Evolutionary conservation across 1,284 basidiomycete species (phyloP).

Genomic region (Vanrija pseudolonga): DNA sequence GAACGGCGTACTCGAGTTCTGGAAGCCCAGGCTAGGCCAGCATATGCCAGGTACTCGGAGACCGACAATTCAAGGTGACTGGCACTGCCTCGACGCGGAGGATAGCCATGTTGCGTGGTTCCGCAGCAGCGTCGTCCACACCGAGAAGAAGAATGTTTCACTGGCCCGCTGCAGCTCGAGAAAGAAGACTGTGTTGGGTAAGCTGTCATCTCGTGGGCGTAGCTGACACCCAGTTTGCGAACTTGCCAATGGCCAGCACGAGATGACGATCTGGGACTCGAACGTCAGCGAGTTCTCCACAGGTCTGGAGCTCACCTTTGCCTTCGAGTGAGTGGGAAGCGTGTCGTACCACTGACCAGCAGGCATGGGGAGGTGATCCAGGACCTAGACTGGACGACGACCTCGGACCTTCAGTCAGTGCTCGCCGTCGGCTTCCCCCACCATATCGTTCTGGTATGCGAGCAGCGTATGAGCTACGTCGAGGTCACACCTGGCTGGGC

Average conservation of each 20-base stretch:
- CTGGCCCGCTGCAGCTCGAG: constrained; percentile 78
- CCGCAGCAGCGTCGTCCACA: constrained; percentile 66
- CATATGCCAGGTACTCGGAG: constrained; percentile 20
- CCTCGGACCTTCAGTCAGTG: constrained; percentile 80
- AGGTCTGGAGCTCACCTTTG: constrained; percentile 68
- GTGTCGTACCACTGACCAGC: not conserved
- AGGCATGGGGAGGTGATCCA: constrained; percentile 58
- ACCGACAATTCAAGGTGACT: constrained; percentile 2
- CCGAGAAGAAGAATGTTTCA: constrained; percentile 61
- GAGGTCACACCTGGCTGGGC: constrained; percentile 76
- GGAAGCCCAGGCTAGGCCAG: constrained; percentile 60
- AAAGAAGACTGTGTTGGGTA: constrained; percentile 76
- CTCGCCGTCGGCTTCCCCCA: constrained; percentile 78
- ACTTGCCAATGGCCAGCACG: constrained; percentile 54
- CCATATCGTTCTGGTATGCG: constrained; percentile 74
- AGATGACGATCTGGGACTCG: constrained; percentile 90
- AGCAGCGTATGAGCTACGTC: constrained; percentile 84
- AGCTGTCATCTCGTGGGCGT: not conserved
- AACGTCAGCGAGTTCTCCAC: constrained; percentile 89
- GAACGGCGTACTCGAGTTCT: constrained; percentile 73
- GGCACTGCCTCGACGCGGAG: not conserved
- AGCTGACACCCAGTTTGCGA: constrained; percentile 39
- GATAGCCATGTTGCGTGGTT: constrained; percentile 26
- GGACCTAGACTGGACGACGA: constrained; percentile 88
- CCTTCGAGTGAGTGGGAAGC: constrained; percentile 56